A percentile compares a stretch with the other conserved stretches of the same genome.
Evolutionary conservation across 2,329 filamentous ascomycete species (phyloP).

Genomic region (Blumeria graminis): DNA sequence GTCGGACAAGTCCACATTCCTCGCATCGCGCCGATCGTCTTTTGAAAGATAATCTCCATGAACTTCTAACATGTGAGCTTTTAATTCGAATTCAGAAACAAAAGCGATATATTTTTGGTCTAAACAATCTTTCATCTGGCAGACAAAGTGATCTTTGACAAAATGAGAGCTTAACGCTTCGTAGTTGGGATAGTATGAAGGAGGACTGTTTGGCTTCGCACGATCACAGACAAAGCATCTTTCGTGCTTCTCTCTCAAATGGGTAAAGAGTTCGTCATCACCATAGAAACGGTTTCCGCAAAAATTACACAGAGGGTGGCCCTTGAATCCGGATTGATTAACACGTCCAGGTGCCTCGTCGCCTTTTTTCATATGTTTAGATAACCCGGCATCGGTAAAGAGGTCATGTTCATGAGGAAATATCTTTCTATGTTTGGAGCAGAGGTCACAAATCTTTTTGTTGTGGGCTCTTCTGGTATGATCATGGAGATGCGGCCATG

Average conservation of each 20-base stretch:
- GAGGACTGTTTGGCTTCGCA: conserved; percentile 21
- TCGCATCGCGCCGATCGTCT: conserved; percentile 58
- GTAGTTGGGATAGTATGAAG: conserved; percentile 84
- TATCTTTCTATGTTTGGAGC: conserved; percentile 85
- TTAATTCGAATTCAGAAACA: conserved; percentile 78
- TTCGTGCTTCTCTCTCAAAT: conserved; percentile 86
- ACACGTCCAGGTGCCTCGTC: conserved; percentile 75
- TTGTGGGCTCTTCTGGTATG: conserved; percentile 65
- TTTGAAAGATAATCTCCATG: conserved; percentile 66
- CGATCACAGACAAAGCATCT: conserved; percentile 84
- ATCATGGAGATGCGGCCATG: conserved; percentile 54
- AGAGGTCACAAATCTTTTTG: conserved; percentile 80
- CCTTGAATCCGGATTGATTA: conserved; percentile 88
- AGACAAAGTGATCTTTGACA: conserved; percentile 64
- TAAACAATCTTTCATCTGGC: conserved; percentile 61
- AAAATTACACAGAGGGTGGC: conserved; percentile 84
- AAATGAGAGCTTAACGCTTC: conserved; percentile 72
- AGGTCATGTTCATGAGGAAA: conserved; percentile 96
- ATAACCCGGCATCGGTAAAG: conserved; percentile 57
- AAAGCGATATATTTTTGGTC: conserved; percentile 98
- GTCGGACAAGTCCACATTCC: conserved; percentile 62
- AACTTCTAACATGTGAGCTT: conserved; percentile 69
- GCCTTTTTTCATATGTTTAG: conserved; percentile 70
- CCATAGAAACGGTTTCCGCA: conserved; percentile 85
- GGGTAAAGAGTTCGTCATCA: conserved; percentile 78